These are phyloP conservation scores for Phlebiopsis flavidoalba DNA, from an alignment of 768 basidiomycete species.

Conservation along the genomic window DNA sequence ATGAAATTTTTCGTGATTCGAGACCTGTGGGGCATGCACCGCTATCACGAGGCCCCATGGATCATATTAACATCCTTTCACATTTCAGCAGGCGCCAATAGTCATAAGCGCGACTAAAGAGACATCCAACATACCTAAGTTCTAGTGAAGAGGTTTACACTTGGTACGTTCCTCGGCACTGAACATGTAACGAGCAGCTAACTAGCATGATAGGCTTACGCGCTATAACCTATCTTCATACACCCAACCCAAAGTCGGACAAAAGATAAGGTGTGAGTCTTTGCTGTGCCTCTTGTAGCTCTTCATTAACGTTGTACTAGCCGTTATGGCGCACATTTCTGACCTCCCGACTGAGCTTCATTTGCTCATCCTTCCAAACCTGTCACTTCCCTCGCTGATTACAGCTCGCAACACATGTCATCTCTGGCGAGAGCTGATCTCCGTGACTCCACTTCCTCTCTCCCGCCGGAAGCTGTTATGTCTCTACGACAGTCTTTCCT, in stretches of 20 bases:
- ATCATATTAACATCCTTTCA: no score
- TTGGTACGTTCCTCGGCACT: no score
- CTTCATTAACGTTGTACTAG: not conserved
- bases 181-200: not conserved
- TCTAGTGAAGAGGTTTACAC: no score
- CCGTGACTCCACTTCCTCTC: slow-evolving; percentile 14
- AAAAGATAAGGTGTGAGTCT: not conserved
- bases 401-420: slow-evolving; percentile 15
- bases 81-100: no score
- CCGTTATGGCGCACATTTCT: not conserved
- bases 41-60: not conserved
- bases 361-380: slow-evolving; percentile 18
- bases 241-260: not conserved
- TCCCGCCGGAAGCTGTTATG: slow-evolving; percentile 17
- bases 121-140: no score
- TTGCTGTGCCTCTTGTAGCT: not conserved
- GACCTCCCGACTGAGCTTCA: slow-evolving; percentile 17
- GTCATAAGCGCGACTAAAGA: no score
- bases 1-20: not conserved
- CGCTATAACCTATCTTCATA: not conserved
- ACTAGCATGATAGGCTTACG: not conserved
- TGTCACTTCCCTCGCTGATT: slow-evolving; percentile 18
- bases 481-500: slow-evolving; percentile 15
- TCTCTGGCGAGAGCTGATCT: slow-evolving; percentile 15
- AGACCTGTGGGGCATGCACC: not conserved